Evolutionary conservation across 805 yeast species (phyloP).

Genomic region (Komagataella kurtzmanii): DNA sequence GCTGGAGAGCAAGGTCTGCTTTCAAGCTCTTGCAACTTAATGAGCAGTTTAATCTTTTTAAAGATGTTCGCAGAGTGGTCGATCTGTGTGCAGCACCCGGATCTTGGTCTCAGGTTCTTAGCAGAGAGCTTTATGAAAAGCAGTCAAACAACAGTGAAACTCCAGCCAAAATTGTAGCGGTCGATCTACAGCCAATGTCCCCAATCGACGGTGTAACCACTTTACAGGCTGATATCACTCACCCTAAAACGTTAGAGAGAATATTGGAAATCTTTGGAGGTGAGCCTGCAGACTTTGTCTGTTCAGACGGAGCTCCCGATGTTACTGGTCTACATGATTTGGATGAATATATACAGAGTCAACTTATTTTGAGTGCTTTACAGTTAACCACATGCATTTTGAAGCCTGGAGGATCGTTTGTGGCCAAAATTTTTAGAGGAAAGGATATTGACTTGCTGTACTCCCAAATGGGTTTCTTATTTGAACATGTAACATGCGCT

Average conservation of each 20-base stretch:
- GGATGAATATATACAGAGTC: constrained; percentile 96
- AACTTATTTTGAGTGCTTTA: constrained; percentile 78
- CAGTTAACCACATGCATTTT: constrained; percentile 84
- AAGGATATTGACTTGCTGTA: constrained; percentile 89
- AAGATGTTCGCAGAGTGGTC: constrained; percentile 70
- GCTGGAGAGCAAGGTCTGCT: constrained; percentile 96
- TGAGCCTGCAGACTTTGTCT: constrained; percentile 87
- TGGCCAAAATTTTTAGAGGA: constrained; percentile 94
- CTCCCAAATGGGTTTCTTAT: constrained; percentile 79
- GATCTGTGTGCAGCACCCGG: constrained; percentile 99
- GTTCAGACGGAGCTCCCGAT: constrained; percentile 98
- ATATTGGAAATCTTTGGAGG: constrained; percentile 81
- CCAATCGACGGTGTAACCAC: constrained; percentile 88
- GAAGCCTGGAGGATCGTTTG: constrained; percentile 84
- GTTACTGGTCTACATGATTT: constrained; percentile 95
- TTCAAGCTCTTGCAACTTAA: constrained; percentile 84
- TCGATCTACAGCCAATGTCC: constrained; percentile 94
- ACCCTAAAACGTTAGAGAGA: constrained; percentile 71
- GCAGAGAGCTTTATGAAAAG: constrained; percentile 45
- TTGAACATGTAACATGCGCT: constrained; percentile 84
- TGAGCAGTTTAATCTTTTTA: constrained; percentile 76
- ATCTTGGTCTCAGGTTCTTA: constrained; percentile 94
- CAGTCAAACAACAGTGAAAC: constrained; percentile 12
- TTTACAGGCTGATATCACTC: constrained; percentile 94
- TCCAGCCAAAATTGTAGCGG: constrained; percentile 66